These are phyloP conservation scores for Thozetella sp. DNA, from an alignment of 495 filamentous ascomycete genomes.

Conservation along the genomic window DNA sequence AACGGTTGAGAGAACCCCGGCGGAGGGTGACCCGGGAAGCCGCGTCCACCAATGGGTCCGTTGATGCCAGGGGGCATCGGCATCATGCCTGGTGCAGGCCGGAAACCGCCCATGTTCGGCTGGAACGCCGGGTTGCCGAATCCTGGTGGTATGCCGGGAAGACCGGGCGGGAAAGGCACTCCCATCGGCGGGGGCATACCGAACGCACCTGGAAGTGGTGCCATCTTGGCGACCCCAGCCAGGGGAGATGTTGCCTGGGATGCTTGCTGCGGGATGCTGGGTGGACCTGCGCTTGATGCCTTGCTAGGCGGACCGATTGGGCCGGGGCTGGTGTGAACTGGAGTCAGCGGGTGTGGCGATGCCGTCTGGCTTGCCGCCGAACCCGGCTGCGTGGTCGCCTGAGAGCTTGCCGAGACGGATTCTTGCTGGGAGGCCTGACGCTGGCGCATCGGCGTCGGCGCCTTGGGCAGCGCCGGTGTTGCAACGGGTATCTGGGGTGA, in stretches of 20 bases:
- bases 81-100: slow-evolving; percentile 46
- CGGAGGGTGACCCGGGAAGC: slow-evolving; percentile 62
- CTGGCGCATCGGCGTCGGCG: slow-evolving; percentile 73
- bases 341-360: slow-evolving; percentile 62
- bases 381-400: slow-evolving; percentile 50
- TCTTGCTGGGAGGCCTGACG: slow-evolving; percentile 84
- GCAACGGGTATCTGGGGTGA: slow-evolving; percentile 81
- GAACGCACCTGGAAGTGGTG: slow-evolving; percentile 38
- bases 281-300: slow-evolving; percentile 17
- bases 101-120: slow-evolving; percentile 45
- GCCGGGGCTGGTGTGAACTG: slow-evolving; percentile 58
- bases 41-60: slow-evolving; percentile 62
- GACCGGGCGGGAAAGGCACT: slow-evolving; percentile 32
- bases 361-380: slow-evolving; percentile 62
- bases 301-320: slow-evolving; percentile 50
- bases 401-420: slow-evolving; percentile 66
- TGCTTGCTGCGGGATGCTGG: slow-evolving; percentile 18
- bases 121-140: slow-evolving; percentile 49
- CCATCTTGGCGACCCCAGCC: slow-evolving; percentile 26
- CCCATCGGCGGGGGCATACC: slow-evolving; percentile 33
- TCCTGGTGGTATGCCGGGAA: slow-evolving; percentile 33
- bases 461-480: slow-evolving; percentile 82
- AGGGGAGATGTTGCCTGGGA: slow-evolving; percentile 16
- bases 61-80: slow-evolving; percentile 58
- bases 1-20: slow-evolving; percentile 55